A percentile compares a stretch with the other conserved stretches of the same genome.
Conservation (phyloP, 106 monocot genomes). For the Dendrobium catenatum region DNA sequence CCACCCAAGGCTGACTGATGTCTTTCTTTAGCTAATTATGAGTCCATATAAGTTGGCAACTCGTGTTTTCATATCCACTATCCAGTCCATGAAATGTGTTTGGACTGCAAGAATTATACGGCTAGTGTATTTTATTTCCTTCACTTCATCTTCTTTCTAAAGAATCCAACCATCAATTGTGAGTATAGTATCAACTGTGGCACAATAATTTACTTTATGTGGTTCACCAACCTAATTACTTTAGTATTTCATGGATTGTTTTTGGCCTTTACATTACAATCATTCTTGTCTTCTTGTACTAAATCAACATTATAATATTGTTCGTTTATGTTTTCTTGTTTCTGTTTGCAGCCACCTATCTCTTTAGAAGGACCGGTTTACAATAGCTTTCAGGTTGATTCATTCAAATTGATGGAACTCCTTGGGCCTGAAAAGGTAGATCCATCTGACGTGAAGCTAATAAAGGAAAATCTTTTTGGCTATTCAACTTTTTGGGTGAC, state of each 20-base stretch:
- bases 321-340: not conserved
- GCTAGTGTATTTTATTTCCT: not conserved
- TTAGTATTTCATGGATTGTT: not conserved
- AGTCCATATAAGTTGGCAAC: too few species aligned
- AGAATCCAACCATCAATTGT: not conserved
- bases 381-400: conserved; percentile 85
- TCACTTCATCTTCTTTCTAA: not conserved
- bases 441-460: conserved; percentile 77
- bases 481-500: conserved; percentile 98
- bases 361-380: conserved; percentile 47
- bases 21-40: too few species aligned
- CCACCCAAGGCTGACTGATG: too few species aligned
- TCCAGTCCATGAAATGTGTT: not conserved
- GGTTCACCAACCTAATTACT: not conserved
- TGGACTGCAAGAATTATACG: not conserved
- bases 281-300: conserved; percentile 1
- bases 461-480: conserved; percentile 91
- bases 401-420: conserved; percentile 85
- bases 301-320: not conserved
- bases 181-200: not conserved
- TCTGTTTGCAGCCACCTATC: conserved; percentile 33
- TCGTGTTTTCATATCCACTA: too few species aligned
- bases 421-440: conserved; percentile 97
- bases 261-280: not conserved
- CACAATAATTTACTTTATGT: not conserved